Conservation (phyloP, 2,329 filamentous ascomycete genomes). For the Berkeleyomyces rouxiae region DNA sequence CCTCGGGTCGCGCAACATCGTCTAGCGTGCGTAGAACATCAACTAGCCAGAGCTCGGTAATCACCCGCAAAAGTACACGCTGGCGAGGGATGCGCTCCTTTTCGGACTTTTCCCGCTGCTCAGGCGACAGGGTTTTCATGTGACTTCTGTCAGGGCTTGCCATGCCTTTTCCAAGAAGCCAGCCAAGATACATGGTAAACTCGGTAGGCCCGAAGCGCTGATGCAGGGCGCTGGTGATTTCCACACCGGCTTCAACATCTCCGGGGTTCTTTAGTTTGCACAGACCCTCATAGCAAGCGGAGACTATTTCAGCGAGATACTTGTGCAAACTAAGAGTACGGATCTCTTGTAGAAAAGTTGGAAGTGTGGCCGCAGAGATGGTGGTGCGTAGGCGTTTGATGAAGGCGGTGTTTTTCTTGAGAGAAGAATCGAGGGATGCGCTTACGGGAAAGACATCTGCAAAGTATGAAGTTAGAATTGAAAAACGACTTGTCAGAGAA, state of each 20-base stretch:
- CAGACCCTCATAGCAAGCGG: slow-evolving; percentile 85
- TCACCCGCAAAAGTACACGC: slow-evolving; percentile 69
- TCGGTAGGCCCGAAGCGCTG: slow-evolving; percentile 82
- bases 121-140: slow-evolving; percentile 60
- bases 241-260: slow-evolving; percentile 83
- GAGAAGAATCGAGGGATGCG: slow-evolving; percentile 73
- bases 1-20: slow-evolving; percentile 44
- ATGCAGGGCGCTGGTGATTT: slow-evolving; percentile 87
- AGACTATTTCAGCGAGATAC: slow-evolving; percentile 92
- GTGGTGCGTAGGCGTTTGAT: slow-evolving; percentile 91
- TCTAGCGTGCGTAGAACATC: slow-evolving; percentile 70
- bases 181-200: slow-evolving; percentile 82
- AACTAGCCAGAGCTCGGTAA: slow-evolving; percentile 92
- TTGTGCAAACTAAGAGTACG: slow-evolving; percentile 83
- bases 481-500: slow-evolving; percentile 12
- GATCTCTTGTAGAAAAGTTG: slow-evolving; percentile 80
- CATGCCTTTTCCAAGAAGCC: slow-evolving; percentile 81
- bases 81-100: slow-evolving; percentile 82
- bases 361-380: slow-evolving; percentile 60
- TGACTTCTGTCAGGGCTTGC: slow-evolving; percentile 74
- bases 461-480: slow-evolving; percentile 14
- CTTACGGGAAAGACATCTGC: slow-evolving; percentile 63
- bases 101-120: slow-evolving; percentile 85
- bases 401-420: slow-evolving; percentile 97
- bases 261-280: slow-evolving; percentile 79